Base-by-base conservation (phyloP, 1,139 yeast species). In the Yamadazyma siamensis region DNA sequence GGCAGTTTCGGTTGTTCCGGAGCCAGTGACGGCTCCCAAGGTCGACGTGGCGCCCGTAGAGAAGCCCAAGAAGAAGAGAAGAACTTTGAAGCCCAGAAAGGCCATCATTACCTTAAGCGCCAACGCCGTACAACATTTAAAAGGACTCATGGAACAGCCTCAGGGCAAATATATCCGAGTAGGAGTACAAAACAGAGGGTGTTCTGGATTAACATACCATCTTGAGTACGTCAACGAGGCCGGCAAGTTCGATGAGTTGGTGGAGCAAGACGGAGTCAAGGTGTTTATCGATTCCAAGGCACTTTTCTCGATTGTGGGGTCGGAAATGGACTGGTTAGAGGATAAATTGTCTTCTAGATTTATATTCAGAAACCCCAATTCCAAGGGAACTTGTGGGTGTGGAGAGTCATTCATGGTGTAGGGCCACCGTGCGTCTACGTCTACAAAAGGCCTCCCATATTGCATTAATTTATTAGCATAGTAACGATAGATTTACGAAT, bases 271-370 rank as follows among this genome's bases (percentile, higher is more conserved):
- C 47, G 96, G 94, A 16, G 95, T 91, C 28, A 85, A 80, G 59
- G 95, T 91, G 4, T 71, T 89, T 39, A 87, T 91, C 34, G 98
- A 91, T 56, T 88, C 97, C 16, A 91, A 91, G 59, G 97, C 98
- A 2, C 69, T 91, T 38, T 89, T 91, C 56, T 83, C 94, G 43
- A 89, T 91, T 30, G 95, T 91, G 37, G 98, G 98, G 1, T 83
- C 95, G 4, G 95, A 88, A 59, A 91, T 91, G 98, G 98, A 91
- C 61, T 91, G 96, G 95, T 69, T 86, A 36, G 97, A 91, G 52
- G 96, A 91, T 54, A 88, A 87, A 58, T 67, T 91, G 42, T 77
- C 89, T 21, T 80, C 94, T 12, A 75, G 94, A 52, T 91, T 91
- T 56, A 87, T 91, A 22, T 91, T 91, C 67, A 80, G 74, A 59